Evolutionary conservation across 345 rosid genomes (phyloP).

Genomic region (Citrus hindsii): DNA sequence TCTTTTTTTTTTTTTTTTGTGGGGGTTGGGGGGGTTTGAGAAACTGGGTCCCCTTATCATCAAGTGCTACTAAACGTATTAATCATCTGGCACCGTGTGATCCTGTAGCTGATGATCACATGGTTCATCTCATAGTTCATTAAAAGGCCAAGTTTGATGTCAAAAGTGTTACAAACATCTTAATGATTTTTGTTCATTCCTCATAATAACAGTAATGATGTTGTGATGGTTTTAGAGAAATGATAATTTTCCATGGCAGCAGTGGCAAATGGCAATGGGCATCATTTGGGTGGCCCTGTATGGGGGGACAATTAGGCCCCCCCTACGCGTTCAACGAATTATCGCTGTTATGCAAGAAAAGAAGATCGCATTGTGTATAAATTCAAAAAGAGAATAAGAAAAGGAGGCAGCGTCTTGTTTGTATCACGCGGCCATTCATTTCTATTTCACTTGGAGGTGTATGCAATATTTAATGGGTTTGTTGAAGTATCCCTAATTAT

Average conservation of each 20-base stretch:
- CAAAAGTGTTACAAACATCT: background rate
- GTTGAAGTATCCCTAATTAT: too few relatives aligned
- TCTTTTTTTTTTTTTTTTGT: background rate
- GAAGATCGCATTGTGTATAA: background rate
- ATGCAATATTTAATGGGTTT: too few relatives aligned
- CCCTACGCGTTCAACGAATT: background rate
- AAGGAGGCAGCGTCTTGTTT: background rate
- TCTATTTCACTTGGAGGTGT: too few relatives aligned
- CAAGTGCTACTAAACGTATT: background rate
- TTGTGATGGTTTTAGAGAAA: constrained; percentile 25
- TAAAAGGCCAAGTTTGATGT: background rate
- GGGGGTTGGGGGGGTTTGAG: background rate
- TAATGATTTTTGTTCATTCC: constrained; percentile 14
- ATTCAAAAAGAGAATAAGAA: background rate
- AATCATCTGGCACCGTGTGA: constrained; percentile 9
- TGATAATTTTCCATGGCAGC: constrained; percentile 17
- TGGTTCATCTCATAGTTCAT: background rate
- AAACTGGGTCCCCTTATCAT: background rate
- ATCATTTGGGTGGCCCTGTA: constrained; percentile 23
- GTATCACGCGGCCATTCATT: background rate
- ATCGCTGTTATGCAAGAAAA: background rate
- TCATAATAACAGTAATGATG: constrained; percentile 15
- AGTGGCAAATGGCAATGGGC: constrained; percentile 20
- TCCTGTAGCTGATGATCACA: constrained; percentile 13
- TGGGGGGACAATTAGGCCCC: constrained; percentile 2